Evolutionary conservation across 345 rosid species (phyloP).

Genomic region (Diplotaxis tenuifolia): DNA sequence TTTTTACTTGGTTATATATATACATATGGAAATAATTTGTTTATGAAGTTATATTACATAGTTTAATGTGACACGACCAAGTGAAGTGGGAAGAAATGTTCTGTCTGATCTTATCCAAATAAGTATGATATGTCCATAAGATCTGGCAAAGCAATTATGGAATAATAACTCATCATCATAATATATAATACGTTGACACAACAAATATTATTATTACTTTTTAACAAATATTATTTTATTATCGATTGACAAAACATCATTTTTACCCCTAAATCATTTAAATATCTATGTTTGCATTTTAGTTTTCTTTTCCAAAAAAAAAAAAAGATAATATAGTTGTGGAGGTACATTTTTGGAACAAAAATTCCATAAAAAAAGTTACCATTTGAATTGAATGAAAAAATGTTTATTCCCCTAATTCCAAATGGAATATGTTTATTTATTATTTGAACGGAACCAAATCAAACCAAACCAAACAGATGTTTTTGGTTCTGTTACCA

Average conservation of each 20-base stretch:
- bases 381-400: too few species aligned
- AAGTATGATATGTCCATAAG: conserved; percentile 14
- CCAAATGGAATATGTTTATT: too few species aligned
- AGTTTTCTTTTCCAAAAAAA: too few species aligned
- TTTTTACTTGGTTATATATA: conserved; percentile 5
- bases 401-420: too few species aligned
- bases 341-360: too few species aligned
- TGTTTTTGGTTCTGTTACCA: background rate
- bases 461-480: background rate
- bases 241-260: too few species aligned
- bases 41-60: conserved; percentile 5
- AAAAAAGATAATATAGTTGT: too few species aligned
- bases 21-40: background rate
- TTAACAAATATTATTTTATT: background rate
- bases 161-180: background rate
- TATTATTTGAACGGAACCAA: background rate
- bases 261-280: too few species aligned
- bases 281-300: too few species aligned
- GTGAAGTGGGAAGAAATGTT: conserved; percentile 23
- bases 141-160: conserved; percentile 12
- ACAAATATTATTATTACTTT: too few species aligned
- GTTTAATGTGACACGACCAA: conserved; percentile 22
- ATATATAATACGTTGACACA: background rate
- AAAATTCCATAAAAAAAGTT: too few species aligned
- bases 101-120: conserved; percentile 24